Base-by-base conservation (phyloP, 2,329 filamentous ascomycete species). In the Fusarium solani-melongenae region DNA sequence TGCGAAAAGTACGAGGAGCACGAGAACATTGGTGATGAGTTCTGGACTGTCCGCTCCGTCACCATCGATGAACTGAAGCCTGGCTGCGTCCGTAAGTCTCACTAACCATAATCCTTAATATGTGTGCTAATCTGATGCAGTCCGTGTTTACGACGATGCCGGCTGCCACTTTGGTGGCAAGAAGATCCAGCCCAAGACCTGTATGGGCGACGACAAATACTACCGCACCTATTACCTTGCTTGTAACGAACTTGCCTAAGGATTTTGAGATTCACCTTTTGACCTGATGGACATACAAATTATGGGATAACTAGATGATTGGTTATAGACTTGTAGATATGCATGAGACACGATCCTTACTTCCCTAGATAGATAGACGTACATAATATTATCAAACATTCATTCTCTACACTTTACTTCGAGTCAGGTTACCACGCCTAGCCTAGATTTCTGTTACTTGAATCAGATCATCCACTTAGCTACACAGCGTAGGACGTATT, bases 151-250 rank as follows among this genome's bases (percentile, higher is more conserved):
- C 55, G 15, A 15, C 15, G 55, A 58, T 29, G 55, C 33, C 22
- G 55, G 55, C 14, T 58, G 55, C 36, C 33, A 58, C 55, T 15
- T 58, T 24, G 34, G 27, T 20, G 33, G n/a, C 10, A 20, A 27
- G 15, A 39, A 38, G 22, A 15, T 58, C 29, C 33, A 58, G 55
- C 33, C 55, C 11, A 38, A 38, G 22, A 39, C 20, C 5, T 58
- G 55, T 29, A 15, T 38, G 17, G 33, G 33, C 10, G 55, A 15
- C 22, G 20, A 17, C 34, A 22, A 22, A 11, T 58, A n/a, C 20
- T 58, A 38, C 36, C 55, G 55, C 33, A 38, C 33, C 4, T 58
- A 58, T 15, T 58, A 58, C 20, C 55, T 58, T 14, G 22, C 55
- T 22, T 58, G 55, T 8, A 22, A 38, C 34, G 34, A 36, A 4